These are phyloP conservation scores for Leptomonas pyrrhocoris DNA, from an alignment of 208 protist species.

Conservation along the genomic window DNA sequence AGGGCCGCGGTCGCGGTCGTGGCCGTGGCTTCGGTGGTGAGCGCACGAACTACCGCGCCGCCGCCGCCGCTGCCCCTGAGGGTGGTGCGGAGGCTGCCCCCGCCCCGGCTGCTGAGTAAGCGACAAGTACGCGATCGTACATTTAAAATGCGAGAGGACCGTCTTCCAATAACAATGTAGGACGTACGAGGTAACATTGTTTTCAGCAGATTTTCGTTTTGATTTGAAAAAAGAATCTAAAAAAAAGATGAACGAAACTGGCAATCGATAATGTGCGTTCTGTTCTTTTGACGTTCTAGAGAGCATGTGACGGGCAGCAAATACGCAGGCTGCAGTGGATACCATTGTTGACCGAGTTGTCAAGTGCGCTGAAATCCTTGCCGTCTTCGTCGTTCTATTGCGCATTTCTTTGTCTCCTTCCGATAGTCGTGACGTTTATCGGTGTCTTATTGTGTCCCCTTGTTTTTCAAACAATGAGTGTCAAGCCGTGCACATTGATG, in stretches of 20 bases:
- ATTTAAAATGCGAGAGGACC: conserved; percentile 26
- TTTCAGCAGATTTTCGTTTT: conserved; percentile 9
- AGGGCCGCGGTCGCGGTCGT: conserved; percentile 61
- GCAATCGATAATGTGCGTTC: neutral
- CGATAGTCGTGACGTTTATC: too few species aligned
- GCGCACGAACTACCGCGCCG: conserved; percentile 76
- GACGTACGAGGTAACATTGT: conserved; percentile 13
- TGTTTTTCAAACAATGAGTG: too few species aligned
- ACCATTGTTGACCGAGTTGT: too few species aligned
- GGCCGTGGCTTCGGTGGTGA: conserved; percentile 83
- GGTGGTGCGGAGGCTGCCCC: conserved; percentile 24
- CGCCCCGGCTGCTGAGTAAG: conserved; percentile 43
- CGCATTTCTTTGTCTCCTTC: too few species aligned
- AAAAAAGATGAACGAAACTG: conserved; percentile 9
- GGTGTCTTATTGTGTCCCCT: too few species aligned
- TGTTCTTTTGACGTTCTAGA: too few species aligned
- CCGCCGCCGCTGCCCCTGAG: conserved; percentile 38
- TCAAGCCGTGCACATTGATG: too few species aligned
- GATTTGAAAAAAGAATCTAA: conserved; percentile 10
- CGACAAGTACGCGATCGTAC: conserved; percentile 32
- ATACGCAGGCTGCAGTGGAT: neutral
- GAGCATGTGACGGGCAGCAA: too few species aligned
- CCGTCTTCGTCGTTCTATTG: too few species aligned
- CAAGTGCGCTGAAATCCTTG: too few species aligned
- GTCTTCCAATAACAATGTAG: conserved; percentile 41